Evolutionary conservation across 1,284 basidiomycete genomes (phyloP).

Genomic region (Amylostereum chailletii): DNA sequence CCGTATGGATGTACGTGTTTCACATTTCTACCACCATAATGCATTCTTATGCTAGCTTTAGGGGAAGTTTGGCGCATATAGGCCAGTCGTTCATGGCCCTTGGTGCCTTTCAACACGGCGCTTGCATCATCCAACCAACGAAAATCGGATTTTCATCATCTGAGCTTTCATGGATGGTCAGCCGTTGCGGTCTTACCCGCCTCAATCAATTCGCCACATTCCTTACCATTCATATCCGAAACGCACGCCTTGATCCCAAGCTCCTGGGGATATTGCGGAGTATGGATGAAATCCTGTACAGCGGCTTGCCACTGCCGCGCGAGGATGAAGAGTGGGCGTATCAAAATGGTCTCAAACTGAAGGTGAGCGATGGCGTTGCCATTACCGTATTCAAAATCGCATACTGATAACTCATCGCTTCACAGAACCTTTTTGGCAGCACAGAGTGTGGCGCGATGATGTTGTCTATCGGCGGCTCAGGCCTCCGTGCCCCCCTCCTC

Average conservation of each 20-base stretch:
- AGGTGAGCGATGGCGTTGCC: conserved; percentile 26
- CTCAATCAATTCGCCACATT: conserved; percentile 64
- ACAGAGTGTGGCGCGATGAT: conserved; percentile 66
- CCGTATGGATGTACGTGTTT: conserved; percentile 53
- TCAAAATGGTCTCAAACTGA: conserved; percentile 45
- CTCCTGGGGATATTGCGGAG: conserved; percentile 45
- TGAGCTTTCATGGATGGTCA: conserved; percentile 65
- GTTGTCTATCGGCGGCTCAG: conserved; percentile 38
- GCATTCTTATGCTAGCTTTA: conserved; percentile 25
- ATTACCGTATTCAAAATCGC: conserved; percentile 7
- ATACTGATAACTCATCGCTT: conserved; percentile 4
- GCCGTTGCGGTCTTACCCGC: conserved; percentile 55
- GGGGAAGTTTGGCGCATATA: conserved; percentile 68
- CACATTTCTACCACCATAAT: conserved; percentile 11
- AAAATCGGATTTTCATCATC: conserved; percentile 53
- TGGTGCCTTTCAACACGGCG: conserved; percentile 58
- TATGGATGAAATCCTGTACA: conserved; percentile 54
- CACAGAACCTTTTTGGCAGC: conserved; percentile 63
- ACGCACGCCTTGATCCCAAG: conserved; percentile 51
- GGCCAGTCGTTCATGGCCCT: conserved; percentile 54
- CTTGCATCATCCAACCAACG: conserved; percentile 63
- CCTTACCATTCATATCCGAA: conserved; percentile 51
- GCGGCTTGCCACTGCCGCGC: conserved; percentile 47
- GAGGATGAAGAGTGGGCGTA: conserved; percentile 63
- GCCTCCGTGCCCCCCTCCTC: conserved; percentile 36